Evolutionary conservation across 768 basidiomycete genomes (phyloP).

Genomic region (Arthromyces matolae): DNA sequence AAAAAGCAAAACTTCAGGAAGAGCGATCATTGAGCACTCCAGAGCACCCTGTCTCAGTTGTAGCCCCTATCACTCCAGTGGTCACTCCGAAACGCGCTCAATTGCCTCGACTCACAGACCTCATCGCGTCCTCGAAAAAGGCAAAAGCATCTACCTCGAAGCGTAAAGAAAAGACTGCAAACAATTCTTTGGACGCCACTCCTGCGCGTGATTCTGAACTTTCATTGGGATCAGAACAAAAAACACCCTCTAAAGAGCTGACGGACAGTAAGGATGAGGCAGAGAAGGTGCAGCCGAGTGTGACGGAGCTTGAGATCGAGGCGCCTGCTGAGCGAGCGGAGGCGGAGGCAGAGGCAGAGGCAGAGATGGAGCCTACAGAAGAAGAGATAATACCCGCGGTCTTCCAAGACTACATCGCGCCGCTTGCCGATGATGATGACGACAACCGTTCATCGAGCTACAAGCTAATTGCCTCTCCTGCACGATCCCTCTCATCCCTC

Average conservation of each 20-base stretch:
- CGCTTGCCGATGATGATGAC: conserved; percentile 11
- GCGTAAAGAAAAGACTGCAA: conserved; percentile 1
- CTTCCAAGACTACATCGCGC: conserved; percentile 7
- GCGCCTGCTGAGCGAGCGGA: not conserved
- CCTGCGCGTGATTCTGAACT: not conserved
- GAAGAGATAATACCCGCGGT: not conserved
- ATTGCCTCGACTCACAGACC: conserved; percentile 39
- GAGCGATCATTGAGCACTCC: conserved; percentile 7
- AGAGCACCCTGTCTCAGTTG: conserved; percentile 17
- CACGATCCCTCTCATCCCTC: conserved; percentile 33
- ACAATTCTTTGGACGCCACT: not conserved
- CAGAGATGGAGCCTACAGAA: not conserved
- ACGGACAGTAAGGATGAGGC: no score
- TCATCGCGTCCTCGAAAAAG: conserved; percentile 41
- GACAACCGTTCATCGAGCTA: conserved; percentile 7
- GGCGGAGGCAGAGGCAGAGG: not conserved
- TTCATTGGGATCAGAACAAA: no score
- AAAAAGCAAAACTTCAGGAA: conserved; percentile 14
- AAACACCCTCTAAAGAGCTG: no score
- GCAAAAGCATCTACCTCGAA: conserved; percentile 25
- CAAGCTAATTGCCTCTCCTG: conserved; percentile 25
- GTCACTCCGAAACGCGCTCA: conserved; percentile 23
- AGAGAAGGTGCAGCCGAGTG: not conserved
- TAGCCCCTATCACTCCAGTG: conserved; percentile 20
- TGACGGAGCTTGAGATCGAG: not conserved